These are phyloP conservation scores for Leccinellum rugosiceps DNA, from an alignment of 768 basidiomycete genomes.

Conservation along the genomic window DNA sequence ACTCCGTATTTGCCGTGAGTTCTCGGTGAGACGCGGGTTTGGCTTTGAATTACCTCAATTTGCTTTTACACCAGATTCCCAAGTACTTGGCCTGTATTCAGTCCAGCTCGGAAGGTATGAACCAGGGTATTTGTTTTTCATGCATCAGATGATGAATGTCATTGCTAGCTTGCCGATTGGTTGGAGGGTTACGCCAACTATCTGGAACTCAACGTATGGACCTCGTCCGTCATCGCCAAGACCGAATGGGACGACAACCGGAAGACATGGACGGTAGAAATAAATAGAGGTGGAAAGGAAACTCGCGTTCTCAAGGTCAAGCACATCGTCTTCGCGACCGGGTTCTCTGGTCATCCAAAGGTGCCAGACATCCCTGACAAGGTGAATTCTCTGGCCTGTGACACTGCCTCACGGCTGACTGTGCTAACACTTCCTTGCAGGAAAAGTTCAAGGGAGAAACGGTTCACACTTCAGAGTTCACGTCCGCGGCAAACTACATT, in stretches of 20 bases:
- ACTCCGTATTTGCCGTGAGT: conserved; percentile 53
- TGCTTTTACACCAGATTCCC: not conserved
- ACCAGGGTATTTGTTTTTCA: too few relatives aligned
- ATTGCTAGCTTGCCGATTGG: conserved; percentile 57
- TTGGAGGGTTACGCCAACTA: conserved; percentile 57
- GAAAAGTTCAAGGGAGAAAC: conserved; percentile 52
- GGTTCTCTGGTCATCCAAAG: conserved; percentile 43
- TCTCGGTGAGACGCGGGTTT: not conserved
- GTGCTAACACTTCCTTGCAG: conserved; percentile 17
- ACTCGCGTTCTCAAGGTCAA: conserved; percentile 38
- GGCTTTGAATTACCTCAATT: conserved; percentile 44
- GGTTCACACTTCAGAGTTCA: conserved; percentile 52
- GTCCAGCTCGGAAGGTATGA: conserved; percentile 47
- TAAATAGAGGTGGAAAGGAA: conserved; percentile 33
- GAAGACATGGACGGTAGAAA: conserved; percentile 44
- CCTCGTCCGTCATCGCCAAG: conserved; percentile 41
- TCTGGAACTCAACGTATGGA: conserved; percentile 66
- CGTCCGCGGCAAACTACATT: conserved; percentile 42
- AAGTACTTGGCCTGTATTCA: conserved; percentile 48
- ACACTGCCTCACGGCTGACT: not conserved
- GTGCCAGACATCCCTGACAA: conserved; percentile 45
- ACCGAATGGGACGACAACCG: conserved; percentile 36
- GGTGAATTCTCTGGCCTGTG: conserved; percentile 20
- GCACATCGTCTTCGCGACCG: conserved; percentile 58
- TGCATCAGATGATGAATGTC: not conserved